Base-by-base conservation (phyloP, 768 basidiomycete species). In the Auricularia auricula-judae region DNA sequence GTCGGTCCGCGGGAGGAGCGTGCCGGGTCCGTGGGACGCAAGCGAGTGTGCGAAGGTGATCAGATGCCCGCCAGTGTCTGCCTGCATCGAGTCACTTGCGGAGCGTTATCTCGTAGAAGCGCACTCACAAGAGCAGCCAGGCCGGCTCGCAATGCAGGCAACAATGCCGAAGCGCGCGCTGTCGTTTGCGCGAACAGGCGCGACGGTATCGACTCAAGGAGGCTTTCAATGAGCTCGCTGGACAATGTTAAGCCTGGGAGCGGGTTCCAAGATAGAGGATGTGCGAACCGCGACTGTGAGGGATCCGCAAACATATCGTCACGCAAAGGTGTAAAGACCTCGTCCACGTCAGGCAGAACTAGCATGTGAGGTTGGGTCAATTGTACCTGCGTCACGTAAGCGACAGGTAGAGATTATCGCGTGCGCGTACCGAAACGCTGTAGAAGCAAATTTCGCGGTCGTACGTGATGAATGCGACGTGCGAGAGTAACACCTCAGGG, bases 261-360 rank as follows among this genome's bases (percentile, higher is more conserved):
- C 47, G 34, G 29, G 14, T 4, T 23, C 58, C 62, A 33, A 33
- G 39, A 18, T 62, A 64, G 75, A 83, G 39, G 29, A 29, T 29
- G 29, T 14, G 39, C 39, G 66, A 67, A 93, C 91, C 86, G 81
- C 58, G 86, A 87, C 66, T 87, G 83, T 62, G 70, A 66, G 14
- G 92, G 88, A 65, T 91, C 82, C 10, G 88, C 93, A 66, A 98
- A 89, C 47, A 95, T 77, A 2, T 87, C 88, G 4, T 79, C 76
- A 21, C 78, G 78, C 29, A 93, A 73, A 0, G 97, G 97, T 1
- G 90, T 74, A 74, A 95, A 98, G 21, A 93, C 86, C 63, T 99
- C 97, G n/a, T 93, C 88, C 43, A 98, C 75, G 72, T 98, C 97
- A 1, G 90, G 77, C 8, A 98, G 82, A 54, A 98, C 83, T 54